Percentiles rank a stretch among this genome's conserved stretches.
These are phyloP conservation scores for Garcia nutans DNA, from an alignment of 345 rosid genomes.

Conservation along the genomic window DNA sequence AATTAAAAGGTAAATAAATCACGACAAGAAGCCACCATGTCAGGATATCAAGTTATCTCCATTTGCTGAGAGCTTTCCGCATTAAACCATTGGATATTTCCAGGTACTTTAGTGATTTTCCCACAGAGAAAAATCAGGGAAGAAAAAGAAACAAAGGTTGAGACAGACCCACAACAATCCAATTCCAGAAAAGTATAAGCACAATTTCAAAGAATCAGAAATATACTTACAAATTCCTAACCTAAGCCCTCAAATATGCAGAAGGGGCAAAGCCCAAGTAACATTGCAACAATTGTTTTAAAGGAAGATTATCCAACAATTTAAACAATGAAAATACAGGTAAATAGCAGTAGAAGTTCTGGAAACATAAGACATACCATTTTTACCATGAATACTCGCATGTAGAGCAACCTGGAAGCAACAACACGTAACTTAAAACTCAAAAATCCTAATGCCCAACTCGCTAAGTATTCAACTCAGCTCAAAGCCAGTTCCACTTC, in stretches of 20 bases:
- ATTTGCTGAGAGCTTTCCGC: too few relatives aligned
- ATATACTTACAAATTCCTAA: too few relatives aligned
- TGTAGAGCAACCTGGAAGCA: conserved; percentile 62
- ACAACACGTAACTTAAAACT: conserved; percentile 5
- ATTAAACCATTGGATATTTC: neutral
- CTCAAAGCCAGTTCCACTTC: neutral
- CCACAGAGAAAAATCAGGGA: neutral
- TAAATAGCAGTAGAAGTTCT: neutral
- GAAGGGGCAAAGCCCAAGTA: too few relatives aligned
- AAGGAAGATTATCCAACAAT: neutral
- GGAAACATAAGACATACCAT: conserved; percentile 45
- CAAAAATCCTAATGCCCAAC: neutral
- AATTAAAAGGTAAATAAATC: neutral
- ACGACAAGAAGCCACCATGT: neutral
- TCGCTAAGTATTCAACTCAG: neutral
- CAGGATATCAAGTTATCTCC: neutral
- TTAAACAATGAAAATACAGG: neutral
- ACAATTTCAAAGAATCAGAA: too few relatives aligned
- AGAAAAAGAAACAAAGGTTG: too few relatives aligned
- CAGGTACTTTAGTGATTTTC: too few relatives aligned
- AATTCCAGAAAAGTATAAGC: too few relatives aligned
- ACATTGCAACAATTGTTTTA: too few relatives aligned
- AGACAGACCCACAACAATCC: too few relatives aligned
- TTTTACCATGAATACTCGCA: conserved; percentile 61
- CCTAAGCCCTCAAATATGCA: too few relatives aligned